Conservation (phyloP, 108 stramenopile species). For the Phaeodactylum tricornutum region DNA sequence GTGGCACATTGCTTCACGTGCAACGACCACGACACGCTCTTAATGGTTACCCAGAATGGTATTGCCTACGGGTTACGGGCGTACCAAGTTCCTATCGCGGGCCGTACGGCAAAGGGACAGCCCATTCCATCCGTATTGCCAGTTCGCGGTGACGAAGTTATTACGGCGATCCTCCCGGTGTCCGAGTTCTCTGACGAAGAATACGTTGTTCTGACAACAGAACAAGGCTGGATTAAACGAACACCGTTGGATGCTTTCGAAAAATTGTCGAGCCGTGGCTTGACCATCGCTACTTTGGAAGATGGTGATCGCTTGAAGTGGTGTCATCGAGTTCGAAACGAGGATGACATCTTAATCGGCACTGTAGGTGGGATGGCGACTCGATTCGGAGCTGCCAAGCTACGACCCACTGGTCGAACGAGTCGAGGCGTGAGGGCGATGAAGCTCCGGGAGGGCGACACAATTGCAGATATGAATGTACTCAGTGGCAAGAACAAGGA, state of each 20-base stretch:
- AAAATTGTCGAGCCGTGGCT: slow-evolving; percentile 72
- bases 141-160: slow-evolving; percentile 41
- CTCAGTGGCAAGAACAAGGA: slow-evolving; percentile 27
- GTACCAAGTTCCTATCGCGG: slow-evolving; percentile 76
- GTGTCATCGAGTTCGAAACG: slow-evolving; percentile 72
- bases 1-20: slow-evolving; percentile 91
- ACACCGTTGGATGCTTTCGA: slow-evolving; percentile 89
- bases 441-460: slow-evolving; percentile 77
- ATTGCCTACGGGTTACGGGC: slow-evolving; percentile 88
- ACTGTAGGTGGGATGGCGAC: slow-evolving; percentile 69
- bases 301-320: slow-evolving; percentile 84
- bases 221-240: slow-evolving; percentile 87
- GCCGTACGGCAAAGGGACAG: slow-evolving; percentile 70
- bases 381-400: slow-evolving; percentile 54
- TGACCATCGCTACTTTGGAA: slow-evolving; percentile 77
- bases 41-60: slow-evolving; percentile 86
- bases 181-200: slow-evolving; percentile 64
- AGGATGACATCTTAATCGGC: slow-evolving; percentile 78
- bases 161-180: slow-evolving; percentile 71
- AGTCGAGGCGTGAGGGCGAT: slow-evolving; percentile 83
- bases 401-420: slow-evolving; percentile 72
- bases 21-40: slow-evolving; percentile 90
- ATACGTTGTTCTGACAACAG: slow-evolving; percentile 87
- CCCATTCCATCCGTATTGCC: slow-evolving; percentile 82
- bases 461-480: slow-evolving; percentile 80